Conservation (phyloP, 306 rosid genomes). For the Phaseolus lunatus region DNA sequence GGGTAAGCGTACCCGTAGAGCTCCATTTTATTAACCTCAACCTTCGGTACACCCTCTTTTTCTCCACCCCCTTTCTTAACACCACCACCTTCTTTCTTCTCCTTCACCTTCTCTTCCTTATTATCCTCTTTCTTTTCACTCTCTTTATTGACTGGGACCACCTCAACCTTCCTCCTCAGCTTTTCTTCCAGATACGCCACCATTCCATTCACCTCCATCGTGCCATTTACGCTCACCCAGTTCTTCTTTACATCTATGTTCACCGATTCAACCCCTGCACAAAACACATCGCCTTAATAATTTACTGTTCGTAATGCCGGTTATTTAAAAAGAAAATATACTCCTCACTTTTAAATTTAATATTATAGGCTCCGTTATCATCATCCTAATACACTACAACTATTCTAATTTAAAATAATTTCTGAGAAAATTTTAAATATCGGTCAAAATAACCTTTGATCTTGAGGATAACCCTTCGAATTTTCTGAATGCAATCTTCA, state of each 20-base stretch:
- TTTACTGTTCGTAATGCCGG: background rate
- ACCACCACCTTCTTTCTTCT: slow-evolving; percentile 43
- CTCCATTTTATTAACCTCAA: slow-evolving; percentile 69
- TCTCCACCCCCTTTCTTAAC: slow-evolving; percentile 40
- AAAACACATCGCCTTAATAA: slow-evolving; percentile 15
- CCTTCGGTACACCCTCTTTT: slow-evolving; percentile 45
- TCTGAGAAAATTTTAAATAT: background rate
- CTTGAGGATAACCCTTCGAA: slow-evolving; percentile 59
- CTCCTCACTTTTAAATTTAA: background rate
- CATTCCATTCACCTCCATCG: slow-evolving; percentile 62
- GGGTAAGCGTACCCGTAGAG: slow-evolving; percentile 58
- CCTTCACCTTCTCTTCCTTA: slow-evolving; percentile 40
- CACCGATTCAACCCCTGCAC: slow-evolving; percentile 75
- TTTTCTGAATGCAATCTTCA: slow-evolving; percentile 80
- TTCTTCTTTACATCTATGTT: slow-evolving; percentile 63
- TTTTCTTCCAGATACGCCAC: slow-evolving; percentile 58
- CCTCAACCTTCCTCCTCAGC: slow-evolving; percentile 67
- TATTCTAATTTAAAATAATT: background rate
- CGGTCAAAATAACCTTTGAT: slow-evolving; percentile 59
- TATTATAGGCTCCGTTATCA: background rate
- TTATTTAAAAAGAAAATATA: background rate
- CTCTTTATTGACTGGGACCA: slow-evolving; percentile 68
- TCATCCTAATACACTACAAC: background rate
- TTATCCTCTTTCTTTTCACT: slow-evolving; percentile 47
- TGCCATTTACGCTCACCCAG: slow-evolving; percentile 71